Evolutionary conservation across 148 eudicot species (phyloP).

Genomic region (Silene uniflora): DNA sequence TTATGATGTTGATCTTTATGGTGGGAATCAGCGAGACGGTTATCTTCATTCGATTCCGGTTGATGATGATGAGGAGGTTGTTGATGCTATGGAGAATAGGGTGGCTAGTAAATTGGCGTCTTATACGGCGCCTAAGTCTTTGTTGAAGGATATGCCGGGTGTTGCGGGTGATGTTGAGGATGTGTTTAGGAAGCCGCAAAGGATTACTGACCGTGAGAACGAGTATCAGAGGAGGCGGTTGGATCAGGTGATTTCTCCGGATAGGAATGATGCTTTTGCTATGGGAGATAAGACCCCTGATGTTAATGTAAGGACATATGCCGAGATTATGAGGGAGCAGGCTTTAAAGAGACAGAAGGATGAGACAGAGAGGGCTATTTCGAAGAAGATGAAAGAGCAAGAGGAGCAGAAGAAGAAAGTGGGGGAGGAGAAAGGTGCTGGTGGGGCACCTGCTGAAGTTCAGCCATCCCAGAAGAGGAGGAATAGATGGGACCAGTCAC

Average conservation of each 20-base stretch:
- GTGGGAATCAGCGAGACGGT: slow-evolving; percentile 49
- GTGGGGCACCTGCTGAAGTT: slow-evolving; percentile 22
- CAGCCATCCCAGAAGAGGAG: slow-evolving; percentile 67
- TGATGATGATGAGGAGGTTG: slow-evolving; percentile 69
- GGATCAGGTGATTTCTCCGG: slow-evolving; percentile 65
- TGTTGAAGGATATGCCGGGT: slow-evolving; percentile 68
- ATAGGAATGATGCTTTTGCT: slow-evolving; percentile 75
- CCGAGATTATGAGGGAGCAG: slow-evolving; percentile 83
- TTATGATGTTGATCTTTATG: slow-evolving; percentile 75
- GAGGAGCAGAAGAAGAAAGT: slow-evolving; percentile 48
- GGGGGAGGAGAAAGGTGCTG: slow-evolving; percentile 42
- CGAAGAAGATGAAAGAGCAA: slow-evolving; percentile 66
- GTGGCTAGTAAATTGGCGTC: slow-evolving; percentile 65
- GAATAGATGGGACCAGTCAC: slow-evolving; percentile 91
- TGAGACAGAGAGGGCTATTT: slow-evolving; percentile 56
- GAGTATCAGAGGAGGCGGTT: slow-evolving; percentile 69
- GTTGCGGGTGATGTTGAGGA: slow-evolving; percentile 48
- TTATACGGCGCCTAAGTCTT: slow-evolving; percentile 72
- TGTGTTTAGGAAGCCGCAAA: slow-evolving; percentile 46
- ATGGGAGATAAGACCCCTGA: slow-evolving; percentile 87
- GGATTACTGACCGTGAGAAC: slow-evolving; percentile 82
- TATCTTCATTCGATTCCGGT: slow-evolving; percentile 68
- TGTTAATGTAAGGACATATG: slow-evolving; percentile 65
- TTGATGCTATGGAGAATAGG: slow-evolving; percentile 52
- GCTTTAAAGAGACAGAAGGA: slow-evolving; percentile 69